Percentiles rank a stretch among this genome's conserved stretches.
These are phyloP conservation scores for Typha latifolia DNA, from an alignment of 176 grass and related monocot species.

Conservation along the genomic window DNA sequence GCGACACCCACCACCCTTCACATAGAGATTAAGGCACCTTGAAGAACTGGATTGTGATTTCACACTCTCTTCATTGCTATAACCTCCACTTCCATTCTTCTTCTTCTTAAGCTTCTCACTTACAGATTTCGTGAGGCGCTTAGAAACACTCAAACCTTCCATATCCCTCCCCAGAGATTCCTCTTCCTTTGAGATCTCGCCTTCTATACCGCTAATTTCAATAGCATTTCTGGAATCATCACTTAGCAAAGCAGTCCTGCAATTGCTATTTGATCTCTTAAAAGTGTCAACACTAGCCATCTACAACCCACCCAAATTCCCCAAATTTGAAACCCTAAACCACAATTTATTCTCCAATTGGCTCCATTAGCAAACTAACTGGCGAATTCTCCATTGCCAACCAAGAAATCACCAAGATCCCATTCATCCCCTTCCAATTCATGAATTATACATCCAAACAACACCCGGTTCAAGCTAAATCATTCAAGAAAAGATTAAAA, in stretches of 20 bases:
- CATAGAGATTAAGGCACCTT: conserved; percentile 41
- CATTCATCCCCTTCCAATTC: too few relatives aligned
- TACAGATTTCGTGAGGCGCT: conserved; percentile 7
- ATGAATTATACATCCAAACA: background rate
- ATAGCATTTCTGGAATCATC: conserved; percentile 12
- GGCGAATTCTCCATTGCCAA: background rate
- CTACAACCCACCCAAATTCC: conserved; percentile 2
- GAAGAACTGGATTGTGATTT: conserved; percentile 3
- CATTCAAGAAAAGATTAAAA: background rate
- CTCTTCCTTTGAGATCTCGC: conserved; percentile 4
- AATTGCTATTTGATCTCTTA: conserved; percentile 52
- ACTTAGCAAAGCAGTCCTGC: conserved; percentile 32
- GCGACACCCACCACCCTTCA: conserved; percentile 52
- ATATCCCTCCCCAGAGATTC: conserved; percentile 18
- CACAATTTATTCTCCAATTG: background rate
- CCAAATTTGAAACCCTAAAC: conserved; percentile 1
- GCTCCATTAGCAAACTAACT: background rate
- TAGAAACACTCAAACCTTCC: conserved; percentile 28
- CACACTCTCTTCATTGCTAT: conserved; percentile 8
- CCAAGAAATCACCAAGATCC: background rate
- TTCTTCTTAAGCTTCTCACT: conserved; percentile 16
- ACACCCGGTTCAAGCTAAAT: background rate
- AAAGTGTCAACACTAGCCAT: conserved; percentile 18
- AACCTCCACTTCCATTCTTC: conserved; percentile 1
- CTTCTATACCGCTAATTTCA: background rate